Base-by-base conservation (phyloP, 2,329 filamentous ascomycete genomes). In the Balansia obtecta region DNA sequence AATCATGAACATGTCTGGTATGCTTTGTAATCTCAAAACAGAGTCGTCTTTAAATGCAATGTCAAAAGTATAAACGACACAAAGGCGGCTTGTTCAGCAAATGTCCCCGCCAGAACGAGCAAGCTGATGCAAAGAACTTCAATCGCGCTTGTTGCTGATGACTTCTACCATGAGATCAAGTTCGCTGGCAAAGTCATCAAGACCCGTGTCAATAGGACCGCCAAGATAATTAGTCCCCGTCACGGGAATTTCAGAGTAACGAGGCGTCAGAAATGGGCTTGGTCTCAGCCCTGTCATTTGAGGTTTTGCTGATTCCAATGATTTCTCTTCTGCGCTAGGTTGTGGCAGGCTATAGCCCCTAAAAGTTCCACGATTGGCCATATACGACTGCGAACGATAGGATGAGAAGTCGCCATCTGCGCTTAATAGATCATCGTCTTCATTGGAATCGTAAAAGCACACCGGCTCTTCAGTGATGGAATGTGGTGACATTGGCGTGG, bases 151-250 rank as follows among this genome's bases (percentile, higher is more conserved):
- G 30, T 58, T 63, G 47, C 65, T 65, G 54, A 79, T 75, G 22
- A 69, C 63, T 33, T 71, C 68, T 11, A 70, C 71, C 60, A 79
- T 73, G 74, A 75, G 78, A 49, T 71, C 68, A 53, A 78, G 63
- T 58, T 79, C 76, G 47, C 55, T 65, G 41, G 61, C 65, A 54
- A 72, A 68, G 50, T 71, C 66, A 45, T 71, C 68, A 5, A 71
- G 57, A 20, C 65, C 66, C 4, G 63, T 61, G 45, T 69, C 66
- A 41, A 64, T 61, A 2, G 66, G 67, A 39, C 60, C 56, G 9
- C 62, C 63, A 2, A 71, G 59, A 15, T 68, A 54, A 52, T 61
- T 57, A 44, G 50, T 44, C 50, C 56, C 56, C 39, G 49, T 56
- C 1, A 61, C 48, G 4, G 55, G 30, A 7, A 58, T 48, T 18